phyloP scores from a whole-genome alignment of 345 rosid genomes.

The Mercurialis annua region DNA sequence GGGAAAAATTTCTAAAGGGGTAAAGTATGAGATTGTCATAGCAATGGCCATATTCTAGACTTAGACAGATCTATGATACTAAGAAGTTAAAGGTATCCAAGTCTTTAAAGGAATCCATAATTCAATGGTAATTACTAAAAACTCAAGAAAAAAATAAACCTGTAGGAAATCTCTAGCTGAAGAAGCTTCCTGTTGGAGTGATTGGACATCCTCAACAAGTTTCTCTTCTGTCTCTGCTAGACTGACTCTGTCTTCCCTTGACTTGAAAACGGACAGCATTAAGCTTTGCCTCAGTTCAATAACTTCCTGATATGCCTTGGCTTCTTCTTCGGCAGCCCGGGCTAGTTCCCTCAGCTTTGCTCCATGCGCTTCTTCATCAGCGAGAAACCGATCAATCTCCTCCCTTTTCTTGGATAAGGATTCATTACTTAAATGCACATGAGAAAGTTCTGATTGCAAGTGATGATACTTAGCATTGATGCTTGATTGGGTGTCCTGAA shows the following conservation, averaged over 20 bases:
- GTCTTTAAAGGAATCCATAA: not conserved
- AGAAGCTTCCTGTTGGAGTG: conserved; percentile 61
- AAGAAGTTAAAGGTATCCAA: not conserved
- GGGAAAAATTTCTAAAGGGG: not conserved
- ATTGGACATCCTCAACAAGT: conserved; percentile 68
- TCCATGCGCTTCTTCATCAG: conserved; percentile 52
- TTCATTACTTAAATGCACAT: conserved; percentile 46
- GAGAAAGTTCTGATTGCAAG: conserved; percentile 45
- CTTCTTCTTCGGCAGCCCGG: conserved; percentile 56
- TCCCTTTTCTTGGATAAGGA: conserved; percentile 46
- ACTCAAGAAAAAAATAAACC: conserved; percentile 38
- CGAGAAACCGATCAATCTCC: conserved; percentile 45
- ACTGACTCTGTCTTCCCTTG: conserved; percentile 57
- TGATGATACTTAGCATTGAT: conserved; percentile 42
- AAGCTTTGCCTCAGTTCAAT: conserved; percentile 53
- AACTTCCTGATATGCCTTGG: conserved; percentile 49
- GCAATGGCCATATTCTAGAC: not conserved
- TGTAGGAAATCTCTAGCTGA: conserved; percentile 58
- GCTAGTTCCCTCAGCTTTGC: conserved; percentile 65
- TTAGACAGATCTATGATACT: not conserved
- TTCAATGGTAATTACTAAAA: not conserved
- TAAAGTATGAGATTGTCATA: not conserved
- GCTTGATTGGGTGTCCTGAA: conserved; percentile 50
- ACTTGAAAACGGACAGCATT: conserved; percentile 50
- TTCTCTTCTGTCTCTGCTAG: conserved; percentile 63